A percentile compares a stretch with the other conserved stretches of the same genome.
Evolutionary conservation across 306 rosid genomes (phyloP).

Genomic region (Hylodesmum podocarpum): DNA sequence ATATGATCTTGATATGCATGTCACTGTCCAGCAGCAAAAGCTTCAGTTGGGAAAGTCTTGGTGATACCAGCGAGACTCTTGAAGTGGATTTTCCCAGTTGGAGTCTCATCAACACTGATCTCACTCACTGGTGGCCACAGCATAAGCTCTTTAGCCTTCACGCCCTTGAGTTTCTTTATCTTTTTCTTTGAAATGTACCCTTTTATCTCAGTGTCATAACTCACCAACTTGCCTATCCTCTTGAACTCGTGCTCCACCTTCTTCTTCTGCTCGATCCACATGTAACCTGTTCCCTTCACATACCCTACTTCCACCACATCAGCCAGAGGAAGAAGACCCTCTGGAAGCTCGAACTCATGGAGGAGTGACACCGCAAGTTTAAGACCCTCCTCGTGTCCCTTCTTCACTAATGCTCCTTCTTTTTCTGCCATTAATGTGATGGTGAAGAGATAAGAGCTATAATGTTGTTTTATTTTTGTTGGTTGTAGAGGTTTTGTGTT

Average conservation of each 20-base stretch:
- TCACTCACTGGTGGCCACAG: constrained; percentile 94
- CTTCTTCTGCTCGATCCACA: constrained; percentile 84
- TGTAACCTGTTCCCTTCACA: constrained; percentile 69
- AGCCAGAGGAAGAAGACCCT: constrained; percentile 70
- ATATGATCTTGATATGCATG: too few relatives aligned
- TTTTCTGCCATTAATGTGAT: constrained; percentile 60
- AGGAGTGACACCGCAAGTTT: constrained; percentile 55
- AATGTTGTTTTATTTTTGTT: not conserved
- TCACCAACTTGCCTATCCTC: constrained; percentile 68
- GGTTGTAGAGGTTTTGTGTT: not conserved
- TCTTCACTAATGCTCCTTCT: constrained; percentile 78
- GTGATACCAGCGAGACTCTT: constrained; percentile 95
- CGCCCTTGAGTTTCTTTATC: constrained; percentile 84
- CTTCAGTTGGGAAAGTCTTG: constrained; percentile 82
- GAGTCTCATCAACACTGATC: constrained; percentile 49
- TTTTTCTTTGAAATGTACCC: constrained; percentile 58
- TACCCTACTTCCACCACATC: constrained; percentile 75
- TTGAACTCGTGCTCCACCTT: constrained; percentile 90
- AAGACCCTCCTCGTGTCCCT: constrained; percentile 68
- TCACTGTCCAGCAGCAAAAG: constrained; percentile 87
- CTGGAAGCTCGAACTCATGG: constrained; percentile 69
- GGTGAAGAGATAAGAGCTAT: not conserved
- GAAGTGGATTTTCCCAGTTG: constrained; percentile 77
- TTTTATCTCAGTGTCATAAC: constrained; percentile 62
- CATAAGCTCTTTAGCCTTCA: constrained; percentile 90